Evolutionary conservation across 345 rosid species (phyloP).

Genomic region (Boechera retrofracta): DNA sequence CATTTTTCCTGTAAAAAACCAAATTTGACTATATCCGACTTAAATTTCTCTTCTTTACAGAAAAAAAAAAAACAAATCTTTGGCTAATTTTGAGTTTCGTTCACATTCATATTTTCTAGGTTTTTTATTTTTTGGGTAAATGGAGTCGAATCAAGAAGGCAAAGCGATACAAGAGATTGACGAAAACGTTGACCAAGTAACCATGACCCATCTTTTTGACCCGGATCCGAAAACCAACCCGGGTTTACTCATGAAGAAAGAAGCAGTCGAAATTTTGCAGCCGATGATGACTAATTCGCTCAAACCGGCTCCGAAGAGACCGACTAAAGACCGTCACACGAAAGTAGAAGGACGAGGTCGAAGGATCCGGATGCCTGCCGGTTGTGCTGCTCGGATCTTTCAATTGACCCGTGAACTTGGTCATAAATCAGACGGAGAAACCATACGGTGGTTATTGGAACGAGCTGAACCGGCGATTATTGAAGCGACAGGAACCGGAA

Average conservation of each 20-base stretch:
- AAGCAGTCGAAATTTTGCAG: conserved; percentile 39
- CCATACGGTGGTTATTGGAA: conserved; percentile 73
- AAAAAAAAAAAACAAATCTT: neutral
- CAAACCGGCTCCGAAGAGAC: conserved; percentile 45
- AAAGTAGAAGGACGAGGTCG: conserved; percentile 93
- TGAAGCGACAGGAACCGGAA: conserved; percentile 77
- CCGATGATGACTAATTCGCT: conserved; percentile 6
- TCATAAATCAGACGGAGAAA: conserved; percentile 82
- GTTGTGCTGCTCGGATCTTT: conserved; percentile 82
- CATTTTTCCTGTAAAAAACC: neutral
- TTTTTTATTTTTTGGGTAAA: conserved; percentile 1
- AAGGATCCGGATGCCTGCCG: conserved; percentile 72
- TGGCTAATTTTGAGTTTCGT: neutral
- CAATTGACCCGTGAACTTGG: conserved; percentile 81
- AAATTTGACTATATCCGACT: conserved; percentile 22
- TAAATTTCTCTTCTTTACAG: neutral
- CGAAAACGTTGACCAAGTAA: conserved; percentile 37
- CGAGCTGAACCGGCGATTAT: conserved; percentile 76
- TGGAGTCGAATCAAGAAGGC: conserved; percentile 45
- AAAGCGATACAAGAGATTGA: conserved; percentile 53
- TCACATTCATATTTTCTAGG: conserved; percentile 13
- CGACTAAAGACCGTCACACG: conserved; percentile 77
- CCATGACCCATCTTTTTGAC: conserved; percentile 25
- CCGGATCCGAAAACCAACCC: conserved; percentile 45
- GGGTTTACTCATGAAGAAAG: conserved; percentile 48